Base-by-base conservation (phyloP, 768 basidiomycete genomes). In the Mrakia frigida region DNA sequence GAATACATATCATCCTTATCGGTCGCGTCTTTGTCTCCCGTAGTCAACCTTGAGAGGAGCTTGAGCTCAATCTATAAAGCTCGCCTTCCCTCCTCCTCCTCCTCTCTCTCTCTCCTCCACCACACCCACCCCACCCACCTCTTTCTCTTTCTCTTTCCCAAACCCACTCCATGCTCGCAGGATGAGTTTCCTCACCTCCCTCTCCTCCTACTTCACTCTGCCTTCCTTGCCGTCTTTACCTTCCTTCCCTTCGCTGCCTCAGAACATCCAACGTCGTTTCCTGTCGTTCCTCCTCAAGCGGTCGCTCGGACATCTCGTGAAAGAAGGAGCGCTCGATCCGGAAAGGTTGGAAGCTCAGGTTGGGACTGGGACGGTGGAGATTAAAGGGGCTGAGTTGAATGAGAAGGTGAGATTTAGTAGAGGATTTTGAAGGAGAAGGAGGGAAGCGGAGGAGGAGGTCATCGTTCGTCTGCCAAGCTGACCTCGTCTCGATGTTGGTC, bases 291-390 rank as follows among this genome's bases (percentile, higher is more conserved):
- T 93, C 72, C 87, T 98, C 78, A 91, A 89, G 86, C 90, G 89
- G 80, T 87, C 88, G 11, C 85, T 98, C 0, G 95, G 95, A 16
- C 91, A 91, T 81, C 87, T 97, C 77, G 87, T 98, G 73, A 91
- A 90, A 82, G 92, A 92, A 14, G 94, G 93, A 23, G 94, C 94
- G 80, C 88, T 97, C 75, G 92, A 97, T 84, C 86, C 88, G 71
- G 87, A 90, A 74, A 90, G 93, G 84, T 90, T 97, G 80, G 93
- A 96, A 80, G 91, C 93, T 39, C 93, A 96, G 84, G 90, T 98
- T 80, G 91, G 92, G n/a, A 91, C 90, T 59, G 95, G 95, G 25
- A 90, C 88, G 82, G 89, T 97, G 6, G 92, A 94, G 83, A 87
- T 98, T 52, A 90, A 90, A 78, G 89, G 93, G 80, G 85, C 97